Base-by-base conservation (phyloP, 345 rosid genomes). In the Arabis alpina region DNA sequence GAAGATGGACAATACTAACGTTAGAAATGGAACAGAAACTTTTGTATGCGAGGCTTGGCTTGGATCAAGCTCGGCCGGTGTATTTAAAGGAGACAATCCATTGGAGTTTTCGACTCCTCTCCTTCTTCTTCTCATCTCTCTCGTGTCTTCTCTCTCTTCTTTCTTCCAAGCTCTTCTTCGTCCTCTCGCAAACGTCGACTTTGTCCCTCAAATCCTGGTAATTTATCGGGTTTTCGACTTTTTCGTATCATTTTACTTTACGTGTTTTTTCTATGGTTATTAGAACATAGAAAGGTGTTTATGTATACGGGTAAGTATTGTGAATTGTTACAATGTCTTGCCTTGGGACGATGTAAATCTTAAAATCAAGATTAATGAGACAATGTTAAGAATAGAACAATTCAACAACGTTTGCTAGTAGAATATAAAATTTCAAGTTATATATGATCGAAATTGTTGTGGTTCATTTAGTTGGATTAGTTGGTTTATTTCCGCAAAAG, bases 141-240 rank as follows among this genome's bases (percentile, higher is more conserved):
- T 80, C 30, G 74, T 80, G 37, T 66, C 74, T 23, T 6, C 68
- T 3, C 51, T 80, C 36, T 37, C 69, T 48, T 11, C 72, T 61
- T 5, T 74, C 7, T 80, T 76, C 63, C 79, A 77, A 45, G 0
- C 62, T 40, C 23, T 79, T 64, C 66, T 83, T 14, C 57, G n/a
- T 50, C 87, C 77, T 54, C 50, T 79, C 43, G 78, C 72, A 7
- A 64, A 59, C 24, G 53, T 40, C 47, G 7, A 57, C 10, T 80
- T 67, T 44, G 66, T 83, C 57, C 49, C 84, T 9, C 78, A 64
- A 11, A 55, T 79, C 42, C 62, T 80, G 75, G 86, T 80, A 72
- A 13, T 15, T 40, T 9, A 4, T 28, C 10, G 23, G 4, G 23
- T 55, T 48, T 42, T 34, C 8, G 7, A 34, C 37, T 5, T 34